Conservation (phyloP, 371 early-diverging fungal genomes). For the Batkoa obscura region DNA sequence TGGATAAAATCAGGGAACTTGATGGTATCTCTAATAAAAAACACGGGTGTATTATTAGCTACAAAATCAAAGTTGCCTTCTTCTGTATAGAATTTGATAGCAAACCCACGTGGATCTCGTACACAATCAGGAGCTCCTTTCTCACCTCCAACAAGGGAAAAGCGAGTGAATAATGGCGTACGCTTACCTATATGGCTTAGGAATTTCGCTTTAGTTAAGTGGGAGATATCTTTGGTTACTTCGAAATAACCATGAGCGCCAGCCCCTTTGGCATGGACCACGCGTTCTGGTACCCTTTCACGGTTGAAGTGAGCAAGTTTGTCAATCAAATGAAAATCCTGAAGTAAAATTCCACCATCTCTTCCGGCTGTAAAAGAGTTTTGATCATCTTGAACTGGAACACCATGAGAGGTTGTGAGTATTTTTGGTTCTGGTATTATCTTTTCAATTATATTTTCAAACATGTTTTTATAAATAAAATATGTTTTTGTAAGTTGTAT, state of each 20-base stretch:
- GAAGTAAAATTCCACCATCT: conserved; percentile 30
- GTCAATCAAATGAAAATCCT: conserved; percentile 57
- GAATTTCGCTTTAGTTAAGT: conserved; percentile 54
- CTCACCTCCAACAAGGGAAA: conserved; percentile 64
- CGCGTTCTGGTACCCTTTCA: conserved; percentile 65
- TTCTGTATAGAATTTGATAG: conserved; percentile 58
- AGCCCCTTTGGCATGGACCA: conserved; percentile 67
- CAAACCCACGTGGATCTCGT: conserved; percentile 60
- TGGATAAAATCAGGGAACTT: conserved; percentile 74
- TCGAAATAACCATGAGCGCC: conserved; percentile 68
- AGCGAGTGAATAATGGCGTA: conserved; percentile 55
- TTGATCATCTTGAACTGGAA: conserved; percentile 41
- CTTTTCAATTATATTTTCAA: too few species aligned
- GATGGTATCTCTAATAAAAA: conserved; percentile 50
- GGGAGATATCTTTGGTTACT: conserved; percentile 50
- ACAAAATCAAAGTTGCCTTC: conserved; percentile 64
- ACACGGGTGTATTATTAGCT: conserved; percentile 49
- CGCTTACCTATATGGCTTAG: conserved; percentile 45
- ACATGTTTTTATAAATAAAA: too few species aligned
- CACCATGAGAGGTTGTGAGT: conserved; percentile 27
- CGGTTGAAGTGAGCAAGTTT: conserved; percentile 71
- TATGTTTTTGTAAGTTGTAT: too few species aligned
- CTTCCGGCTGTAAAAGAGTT: conserved; percentile 33
- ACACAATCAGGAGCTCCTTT: conserved; percentile 55
- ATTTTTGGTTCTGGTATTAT: neutral